Base-by-base conservation (phyloP, 78 protist genomes). In the Cavenderia fasciculata region DNA sequence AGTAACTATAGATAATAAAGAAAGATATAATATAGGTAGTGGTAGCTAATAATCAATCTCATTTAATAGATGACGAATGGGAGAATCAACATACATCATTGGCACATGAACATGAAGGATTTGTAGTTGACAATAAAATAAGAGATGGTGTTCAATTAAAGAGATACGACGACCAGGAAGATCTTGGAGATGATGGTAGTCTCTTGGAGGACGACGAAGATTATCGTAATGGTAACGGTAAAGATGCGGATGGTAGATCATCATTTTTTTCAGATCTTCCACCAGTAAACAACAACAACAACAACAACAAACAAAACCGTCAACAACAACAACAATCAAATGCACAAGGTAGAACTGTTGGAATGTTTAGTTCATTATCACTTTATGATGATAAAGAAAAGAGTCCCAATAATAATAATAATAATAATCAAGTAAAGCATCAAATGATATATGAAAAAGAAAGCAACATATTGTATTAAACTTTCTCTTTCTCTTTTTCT, bases 21-120 rank as follows among this genome's bases (percentile, higher is more conserved):
- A 10, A 57, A 23, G 8, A 25, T 10, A n/a, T n/a, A n/a, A n/a
- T n/a, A n/a, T n/a, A n/a, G n/a, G n/a, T n/a, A n/a, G n/a, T n/a
- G n/a, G n/a, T n/a, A n/a, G n/a, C n/a, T n/a, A n/a, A n/a, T n/a
- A n/a, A n/a, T n/a, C n/a, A n/a, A n/a, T n/a, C n/a, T n/a, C n/a
- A n/a, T n/a, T n/a, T n/a, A n/a, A n/a, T 57, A 82, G 90, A 65
- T 82, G 65, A 82, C 31, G 90, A 82, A 43, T 82, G 90, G 90
- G 90, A 82, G 29, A 65, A 56, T 41, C 43, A 82, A 38, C 78
- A 68, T 31, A 68, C 59, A 47, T 44, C 57, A 29, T 43, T 82
- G 47, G 56, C 90, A 31, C 61, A 41, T 19, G 79, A 82, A 68
- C 90, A 82, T 54, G 78, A 82, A 31, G 23, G 29, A 27, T 82